A percentile compares a stretch with the other conserved stretches of the same genome.
Conservation (phyloP, 805 yeast species). For the Wickerhamomyces bisporus region DNA sequence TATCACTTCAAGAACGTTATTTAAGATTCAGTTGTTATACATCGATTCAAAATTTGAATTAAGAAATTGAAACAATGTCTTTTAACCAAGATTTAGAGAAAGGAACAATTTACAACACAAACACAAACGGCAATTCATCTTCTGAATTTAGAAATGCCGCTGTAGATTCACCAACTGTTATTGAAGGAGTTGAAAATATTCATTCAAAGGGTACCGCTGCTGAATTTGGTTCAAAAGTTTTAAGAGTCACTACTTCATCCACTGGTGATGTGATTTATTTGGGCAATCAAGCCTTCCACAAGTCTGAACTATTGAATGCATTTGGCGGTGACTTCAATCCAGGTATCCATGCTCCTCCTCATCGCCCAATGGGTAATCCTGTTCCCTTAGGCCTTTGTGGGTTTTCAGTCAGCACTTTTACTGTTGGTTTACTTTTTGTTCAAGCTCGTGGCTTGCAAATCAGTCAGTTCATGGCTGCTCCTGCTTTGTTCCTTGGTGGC, state of each 20-base stretch:
- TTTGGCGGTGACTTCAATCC: constrained; percentile 52
- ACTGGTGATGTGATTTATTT: constrained; percentile 19
- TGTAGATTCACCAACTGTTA: not conserved
- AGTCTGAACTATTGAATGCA: constrained; percentile 49
- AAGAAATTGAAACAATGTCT: not conserved
- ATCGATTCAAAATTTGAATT: too few species aligned
- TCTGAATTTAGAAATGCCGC: not conserved
- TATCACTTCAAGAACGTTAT: too few species aligned
- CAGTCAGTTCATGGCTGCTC: constrained; percentile 40
- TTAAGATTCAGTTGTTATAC: too few species aligned
- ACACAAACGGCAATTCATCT: too few species aligned
- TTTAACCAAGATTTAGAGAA: not conserved
- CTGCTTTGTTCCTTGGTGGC: constrained; percentile 46
- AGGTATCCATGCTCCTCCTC: constrained; percentile 28
- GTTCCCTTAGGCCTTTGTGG: constrained; percentile 51
- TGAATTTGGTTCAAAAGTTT: not conserved
- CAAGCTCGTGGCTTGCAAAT: constrained; percentile 41
- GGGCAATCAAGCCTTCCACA: constrained; percentile 30
- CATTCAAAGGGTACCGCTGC: not conserved
- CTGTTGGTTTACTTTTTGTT: constrained; percentile 41
- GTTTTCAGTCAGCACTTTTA: constrained; percentile 41
- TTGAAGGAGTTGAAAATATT: not conserved
- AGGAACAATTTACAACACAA: not conserved
- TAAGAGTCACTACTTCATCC: not conserved
- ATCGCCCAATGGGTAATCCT: constrained; percentile 32